Percentiles rank a stretch among this genome's conserved stretches.
These are phyloP conservation scores for Jaltomata sinuosa DNA, from an alignment of 257 asterid species.

Conservation along the genomic window DNA sequence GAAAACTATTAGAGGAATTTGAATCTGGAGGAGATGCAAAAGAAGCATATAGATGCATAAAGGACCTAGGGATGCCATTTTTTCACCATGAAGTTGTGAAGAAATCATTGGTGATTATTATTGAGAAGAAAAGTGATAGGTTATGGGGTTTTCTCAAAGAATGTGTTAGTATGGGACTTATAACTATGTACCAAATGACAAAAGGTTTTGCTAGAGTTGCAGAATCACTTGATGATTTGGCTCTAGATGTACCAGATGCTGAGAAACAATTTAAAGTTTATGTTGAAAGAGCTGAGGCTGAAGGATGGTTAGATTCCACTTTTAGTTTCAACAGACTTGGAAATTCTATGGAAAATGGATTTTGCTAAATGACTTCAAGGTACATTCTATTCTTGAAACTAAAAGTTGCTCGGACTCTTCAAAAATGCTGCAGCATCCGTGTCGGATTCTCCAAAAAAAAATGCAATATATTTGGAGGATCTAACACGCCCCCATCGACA, in stretches of 20 bases:
- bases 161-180: constrained; percentile 66
- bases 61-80: constrained; percentile 88
- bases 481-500: neutral
- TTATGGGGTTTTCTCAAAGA: constrained; percentile 54
- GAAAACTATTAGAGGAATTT: constrained; percentile 58
- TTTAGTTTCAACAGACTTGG: constrained; percentile 21
- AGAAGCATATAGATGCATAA: constrained; percentile 86
- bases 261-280: constrained; percentile 39
- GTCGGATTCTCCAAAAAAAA: no score
- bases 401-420: neutral
- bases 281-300: constrained; percentile 39
- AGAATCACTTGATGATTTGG: constrained; percentile 74
- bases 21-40: constrained; percentile 73
- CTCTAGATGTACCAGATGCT: constrained; percentile 91
- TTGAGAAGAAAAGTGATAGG: constrained; percentile 68
- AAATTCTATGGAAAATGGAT: constrained; percentile 29
- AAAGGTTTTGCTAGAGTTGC: constrained; percentile 67
- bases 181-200: constrained; percentile 70
- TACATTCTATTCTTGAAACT: neutral
- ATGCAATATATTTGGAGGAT: neutral
- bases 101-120: constrained; percentile 50
- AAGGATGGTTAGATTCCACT: constrained; percentile 73
- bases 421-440: neutral
- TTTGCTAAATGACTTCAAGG: constrained; percentile 5
- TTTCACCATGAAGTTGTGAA: constrained; percentile 94